Evolutionary conservation across 2,329 filamentous ascomycete species (phyloP), one percentile per base, ranked within the genome.

Genomic region (Simplicillium sp.): DNA sequence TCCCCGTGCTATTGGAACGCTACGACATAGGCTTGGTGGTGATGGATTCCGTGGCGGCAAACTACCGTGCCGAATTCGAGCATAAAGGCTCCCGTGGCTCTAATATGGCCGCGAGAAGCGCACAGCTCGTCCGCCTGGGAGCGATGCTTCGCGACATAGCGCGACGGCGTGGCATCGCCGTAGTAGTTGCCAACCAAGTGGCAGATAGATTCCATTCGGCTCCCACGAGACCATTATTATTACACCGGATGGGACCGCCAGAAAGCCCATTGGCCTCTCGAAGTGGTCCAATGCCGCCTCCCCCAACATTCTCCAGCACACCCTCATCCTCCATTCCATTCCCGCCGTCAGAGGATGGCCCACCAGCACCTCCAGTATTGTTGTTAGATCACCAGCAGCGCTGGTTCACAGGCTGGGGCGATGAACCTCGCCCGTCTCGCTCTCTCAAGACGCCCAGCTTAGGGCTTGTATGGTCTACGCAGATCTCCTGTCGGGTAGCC

Each of bases 371-470:
- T 0, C 61, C 71, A 11, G 77, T 81, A 1, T 69, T 96, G 31
- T 74, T 77, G 28, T 75, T 96, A 8, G 82, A 94, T 51, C 85
- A 96, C 60, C 90, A 97, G 61, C 87, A 96, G 59, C 77, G 85
- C 34, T 96, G 89, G 77, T 94, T 96, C 63, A 94, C 89, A 4
- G 89, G 92, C 47, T 96, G 92, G 90, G 88, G 90, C 16, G 86
- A 94, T 58, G 71, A 80, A 42, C 65, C 71, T 13, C 52, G 61
- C 18, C 59, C 65, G 15, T 54, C 62, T 11, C 58, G 66, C 37
- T 52, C 61, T 8, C 63, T 83, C 41, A 97, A 96, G 63, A 95
- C 86, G 0, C 90, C 90, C 0, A 85, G 85, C 7, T 64, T 97
- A 17, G 90, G 90, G 1, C 71, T 95, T 7, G 83, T 94, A 11